Base-by-base conservation (phyloP, 208 protist species). In the Trypanosoma vivax region DNA sequence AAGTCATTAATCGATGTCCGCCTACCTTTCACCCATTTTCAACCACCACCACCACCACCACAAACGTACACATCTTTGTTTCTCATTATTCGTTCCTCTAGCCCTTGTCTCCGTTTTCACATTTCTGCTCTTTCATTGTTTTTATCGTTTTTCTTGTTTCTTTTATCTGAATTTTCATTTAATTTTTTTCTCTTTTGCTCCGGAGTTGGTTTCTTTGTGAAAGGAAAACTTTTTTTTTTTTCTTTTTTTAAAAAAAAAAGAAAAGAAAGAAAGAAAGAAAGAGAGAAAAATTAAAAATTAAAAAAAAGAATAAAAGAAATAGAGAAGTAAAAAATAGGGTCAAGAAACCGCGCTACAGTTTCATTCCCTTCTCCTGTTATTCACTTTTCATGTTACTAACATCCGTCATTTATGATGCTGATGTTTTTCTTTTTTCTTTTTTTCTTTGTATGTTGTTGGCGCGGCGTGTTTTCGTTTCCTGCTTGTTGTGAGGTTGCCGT, bases 391-490 rank as follows among this genome's bases (percentile, higher is more conserved):
- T 37, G 11, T 31, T 37, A n/a, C 7, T 37, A n/a, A 13, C 33
- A 7, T 51, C 10, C 38, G 7, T 14, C 10, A 25, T 13, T 27
- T 55, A 25, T 33, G 34, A 18, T 39, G 11, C 2, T 55, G 14
- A 39, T 18, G 30, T 10, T 14, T 41, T 34, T 54, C 33, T 24
- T 54, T 41, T 9, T 54, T 54, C 9, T 60, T 47, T 37, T 56
- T 60, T 25, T 3, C 24, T 10, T 50, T 60, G 16, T 14, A 42
- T 21, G 14, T 50, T 38, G 24, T 51, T 13, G 25, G 11, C 39
- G 21, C 30, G 10, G 40, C 3, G n/a, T 21, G 18, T 45, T 60
- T 52, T 60, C 39, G 10, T 48, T 51, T 50, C 21, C 45, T 65
- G 5, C 24, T 13, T 54, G 46, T 38, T 48, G 41, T 47, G 33